Evolutionary conservation across 2,329 filamentous ascomycete species (phyloP), one percentile per base, ranked within the genome.

Genomic region (Trichoderma endophyticum): DNA sequence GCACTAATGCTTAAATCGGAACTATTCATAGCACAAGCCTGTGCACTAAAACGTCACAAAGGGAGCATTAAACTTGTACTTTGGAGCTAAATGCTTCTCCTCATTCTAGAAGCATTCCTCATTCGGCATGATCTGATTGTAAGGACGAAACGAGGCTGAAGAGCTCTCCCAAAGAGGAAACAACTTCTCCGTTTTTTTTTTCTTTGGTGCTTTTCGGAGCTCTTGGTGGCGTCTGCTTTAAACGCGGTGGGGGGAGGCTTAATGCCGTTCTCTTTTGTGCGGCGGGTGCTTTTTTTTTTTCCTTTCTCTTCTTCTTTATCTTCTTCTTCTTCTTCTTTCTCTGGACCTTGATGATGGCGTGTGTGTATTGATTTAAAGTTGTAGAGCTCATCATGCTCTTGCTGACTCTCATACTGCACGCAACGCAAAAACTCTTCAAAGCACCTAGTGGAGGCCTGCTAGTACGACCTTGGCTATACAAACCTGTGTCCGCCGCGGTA

Each of bases 121-220:
- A 36, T 54, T 15, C n/a, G 59, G 59, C 7, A 70, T 36, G 32
- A 59, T 70, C 59, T 11, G 6, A 34, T 26, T 24, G 9, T 14
- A 39, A 28, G 54, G 54, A 57, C 64, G 36, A 63, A 51, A 72
- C 60, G 71, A 72, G 71, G 71, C 71, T 72, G 71, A 72, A 67
- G 63, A 67, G 39, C 43, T 43, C 28, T 65, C 54, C 61, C 30
- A 39, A 71, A 66, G n/a, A 71, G 54, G 61, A 51, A 71, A 65
- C 4, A n/a, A 67, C 59, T 36, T 72, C 64, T 48, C 39, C 66
- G 54, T 6, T 61, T 51, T 48, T 59, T 59, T 60, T 43, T 60
- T 26, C 21, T 69, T 15, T 65, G 48, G 48, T 24, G 48, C n/a
- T 26, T 21, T 54, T 48, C 15, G 18, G 36, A 64, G 61, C 61